Conservation (phyloP, 345 rosid species). For the Pugionium dolabratum region DNA sequence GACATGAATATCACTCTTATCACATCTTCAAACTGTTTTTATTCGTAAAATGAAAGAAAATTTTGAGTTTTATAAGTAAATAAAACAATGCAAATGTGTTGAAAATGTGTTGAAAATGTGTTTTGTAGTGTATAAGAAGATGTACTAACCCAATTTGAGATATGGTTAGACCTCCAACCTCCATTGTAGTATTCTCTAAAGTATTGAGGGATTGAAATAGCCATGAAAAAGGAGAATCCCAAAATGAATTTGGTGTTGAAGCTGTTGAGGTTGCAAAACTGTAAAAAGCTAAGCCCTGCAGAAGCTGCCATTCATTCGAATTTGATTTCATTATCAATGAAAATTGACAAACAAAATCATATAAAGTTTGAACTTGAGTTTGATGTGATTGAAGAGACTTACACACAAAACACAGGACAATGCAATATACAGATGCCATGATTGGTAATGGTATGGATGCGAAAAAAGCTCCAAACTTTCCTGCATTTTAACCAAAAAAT, state of each 20-base stretch:
- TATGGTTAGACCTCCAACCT: conserved; percentile 44
- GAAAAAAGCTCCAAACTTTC: conserved; percentile 66
- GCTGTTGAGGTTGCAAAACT: conserved; percentile 63
- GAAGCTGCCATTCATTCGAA: conserved; percentile 44
- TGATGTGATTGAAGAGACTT: conserved; percentile 31
- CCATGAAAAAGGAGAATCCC: conserved; percentile 62
- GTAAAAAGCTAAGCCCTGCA: conserved; percentile 57
- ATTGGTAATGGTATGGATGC: conserved; percentile 72
- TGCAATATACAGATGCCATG: conserved; percentile 55
- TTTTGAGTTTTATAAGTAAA: not conserved
- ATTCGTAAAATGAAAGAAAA: not conserved
- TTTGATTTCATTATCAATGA: not conserved
- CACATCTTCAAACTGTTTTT: conserved; percentile 50
- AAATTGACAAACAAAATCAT: not conserved
- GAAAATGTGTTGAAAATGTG: not conserved
- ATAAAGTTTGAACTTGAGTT: not conserved
- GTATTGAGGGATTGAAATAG: conserved; percentile 59
- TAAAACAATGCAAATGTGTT: not conserved
- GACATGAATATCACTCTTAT: conserved; percentile 63
- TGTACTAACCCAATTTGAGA: conserved; percentile 45
- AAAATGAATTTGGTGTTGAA: conserved; percentile 56
- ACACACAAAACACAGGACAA: conserved; percentile 63
- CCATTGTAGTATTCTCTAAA: conserved; percentile 52
- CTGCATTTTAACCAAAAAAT: conserved; percentile 37
- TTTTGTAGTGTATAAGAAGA: conserved; percentile 2